phyloP scores from a whole-genome alignment of 148 eudicot genomes.

The Mesembryanthemum crystallinum region DNA sequence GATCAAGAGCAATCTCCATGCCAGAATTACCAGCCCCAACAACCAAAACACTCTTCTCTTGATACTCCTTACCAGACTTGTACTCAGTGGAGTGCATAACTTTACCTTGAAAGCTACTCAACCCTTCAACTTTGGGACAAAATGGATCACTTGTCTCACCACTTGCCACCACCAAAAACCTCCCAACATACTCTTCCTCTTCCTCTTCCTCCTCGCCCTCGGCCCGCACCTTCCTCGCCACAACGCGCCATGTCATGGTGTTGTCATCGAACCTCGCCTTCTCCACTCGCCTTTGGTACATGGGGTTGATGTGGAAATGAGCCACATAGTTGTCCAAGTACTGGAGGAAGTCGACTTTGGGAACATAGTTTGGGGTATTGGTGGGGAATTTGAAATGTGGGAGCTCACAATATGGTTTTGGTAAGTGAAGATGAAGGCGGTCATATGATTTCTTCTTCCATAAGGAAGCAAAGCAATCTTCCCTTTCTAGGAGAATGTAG shows the following conservation, averaged over 20 bases:
- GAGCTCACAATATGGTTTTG: constrained; percentile 54
- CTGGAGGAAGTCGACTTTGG: constrained; percentile 38
- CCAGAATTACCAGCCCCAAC: constrained; percentile 92
- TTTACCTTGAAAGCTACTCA: constrained; percentile 51
- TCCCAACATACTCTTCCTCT: constrained; percentile 49
- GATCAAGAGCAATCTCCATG: constrained; percentile 76
- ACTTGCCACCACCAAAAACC: constrained; percentile 73
- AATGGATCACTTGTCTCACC: constrained; percentile 62
- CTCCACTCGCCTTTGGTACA: constrained; percentile 42
- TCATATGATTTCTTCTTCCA: constrained; percentile 75
- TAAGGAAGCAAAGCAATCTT: constrained; percentile 58
- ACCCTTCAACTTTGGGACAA: constrained; percentile 56
- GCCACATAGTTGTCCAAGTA: constrained; percentile 62
- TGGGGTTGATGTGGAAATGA: constrained; percentile 52
- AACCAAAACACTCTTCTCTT: constrained; percentile 53
- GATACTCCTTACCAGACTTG: constrained; percentile 49
- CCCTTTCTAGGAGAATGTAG: constrained; percentile 59
- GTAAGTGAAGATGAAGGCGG: constrained; percentile 69
- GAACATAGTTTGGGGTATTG: constrained; percentile 38
- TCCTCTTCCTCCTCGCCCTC: neutral
- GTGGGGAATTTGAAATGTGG: constrained; percentile 49
- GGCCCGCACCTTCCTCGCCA: constrained; percentile 6
- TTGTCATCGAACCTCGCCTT: constrained; percentile 40
- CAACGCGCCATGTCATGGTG: constrained; percentile 42
- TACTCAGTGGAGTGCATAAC: constrained; percentile 61